Evolutionary conservation across 257 asterid species (phyloP).

Genomic region (Salvia splendens): DNA sequence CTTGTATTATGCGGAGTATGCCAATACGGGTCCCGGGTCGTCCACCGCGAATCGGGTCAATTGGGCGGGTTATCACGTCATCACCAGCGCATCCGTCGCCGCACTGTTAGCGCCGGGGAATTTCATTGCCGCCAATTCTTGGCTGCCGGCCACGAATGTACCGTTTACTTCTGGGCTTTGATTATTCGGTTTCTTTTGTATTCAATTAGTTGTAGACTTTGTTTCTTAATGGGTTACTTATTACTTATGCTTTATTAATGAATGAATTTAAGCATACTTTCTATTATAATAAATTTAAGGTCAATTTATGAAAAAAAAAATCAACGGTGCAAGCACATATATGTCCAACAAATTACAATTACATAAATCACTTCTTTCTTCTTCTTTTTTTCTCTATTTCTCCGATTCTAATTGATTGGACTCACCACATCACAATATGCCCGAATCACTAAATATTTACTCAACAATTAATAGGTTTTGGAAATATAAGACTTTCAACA

Average conservation of each 20-base stretch:
- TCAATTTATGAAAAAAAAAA: too few species aligned
- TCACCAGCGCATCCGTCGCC: conserved; percentile 67
- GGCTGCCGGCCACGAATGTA: conserved; percentile 72
- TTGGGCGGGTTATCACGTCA: conserved; percentile 81
- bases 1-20: conserved; percentile 76
- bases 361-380: too few species aligned
- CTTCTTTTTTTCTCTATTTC: too few species aligned
- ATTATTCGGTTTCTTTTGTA: background rate
- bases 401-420: too few species aligned
- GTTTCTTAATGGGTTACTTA: background rate
- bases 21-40: conserved; percentile 85
- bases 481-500: too few species aligned
- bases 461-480: too few species aligned
- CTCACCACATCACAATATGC: too few species aligned
- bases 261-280: too few species aligned
- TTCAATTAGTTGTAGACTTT: background rate
- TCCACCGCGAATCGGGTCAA: conserved; percentile 61
- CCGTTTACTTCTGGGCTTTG: conserved; percentile 75
- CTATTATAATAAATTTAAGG: too few species aligned
- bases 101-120: conserved; percentile 59
- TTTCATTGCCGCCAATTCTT: conserved; percentile 68
- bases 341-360: too few species aligned
- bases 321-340: too few species aligned
- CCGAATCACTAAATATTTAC: too few species aligned
- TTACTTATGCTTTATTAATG: background rate